Evolutionary conservation across 192 early-diverging fungal genomes (phyloP).

Genomic region (Dissophora ornata): DNA sequence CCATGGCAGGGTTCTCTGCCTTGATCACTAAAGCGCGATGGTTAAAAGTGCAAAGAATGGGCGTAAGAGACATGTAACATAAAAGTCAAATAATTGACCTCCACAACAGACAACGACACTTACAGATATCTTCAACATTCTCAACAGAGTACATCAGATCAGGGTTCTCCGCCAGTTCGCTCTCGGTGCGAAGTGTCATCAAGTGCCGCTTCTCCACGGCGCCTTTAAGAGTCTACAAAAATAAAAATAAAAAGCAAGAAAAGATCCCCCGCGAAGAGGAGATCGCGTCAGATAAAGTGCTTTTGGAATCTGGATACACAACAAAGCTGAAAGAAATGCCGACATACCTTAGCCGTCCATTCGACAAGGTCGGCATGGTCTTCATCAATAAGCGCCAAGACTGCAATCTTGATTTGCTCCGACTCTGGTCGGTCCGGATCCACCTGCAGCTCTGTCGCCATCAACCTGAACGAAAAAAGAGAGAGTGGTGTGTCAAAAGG

Average conservation of each 20-base stretch:
- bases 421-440: slow-evolving; percentile 48
- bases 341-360: slow-evolving; percentile 54
- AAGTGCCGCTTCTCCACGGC: slow-evolving; percentile 47
- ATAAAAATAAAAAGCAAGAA: neutral
- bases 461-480: slow-evolving; percentile 10
- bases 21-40: slow-evolving; percentile 46
- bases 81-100: no score
- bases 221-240: slow-evolving; percentile 51
- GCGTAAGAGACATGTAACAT: no score
- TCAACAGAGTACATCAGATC: slow-evolving; percentile 48
- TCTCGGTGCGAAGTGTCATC: slow-evolving; percentile 45
- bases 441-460: slow-evolving; percentile 45
- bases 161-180: slow-evolving; percentile 43
- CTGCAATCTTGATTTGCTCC: slow-evolving; percentile 63
- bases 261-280: no score
- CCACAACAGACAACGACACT: no score
- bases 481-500: neutral
- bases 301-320: neutral
- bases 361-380: slow-evolving; percentile 53
- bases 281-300: no score
- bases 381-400: slow-evolving; percentile 57
- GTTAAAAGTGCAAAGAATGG: no score
- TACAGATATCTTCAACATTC: slow-evolving; percentile 46
- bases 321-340: neutral
- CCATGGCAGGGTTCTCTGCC: slow-evolving; percentile 26